Conservation (phyloP, 805 yeast species). For the Isabelozyma gotoi region DNA sequence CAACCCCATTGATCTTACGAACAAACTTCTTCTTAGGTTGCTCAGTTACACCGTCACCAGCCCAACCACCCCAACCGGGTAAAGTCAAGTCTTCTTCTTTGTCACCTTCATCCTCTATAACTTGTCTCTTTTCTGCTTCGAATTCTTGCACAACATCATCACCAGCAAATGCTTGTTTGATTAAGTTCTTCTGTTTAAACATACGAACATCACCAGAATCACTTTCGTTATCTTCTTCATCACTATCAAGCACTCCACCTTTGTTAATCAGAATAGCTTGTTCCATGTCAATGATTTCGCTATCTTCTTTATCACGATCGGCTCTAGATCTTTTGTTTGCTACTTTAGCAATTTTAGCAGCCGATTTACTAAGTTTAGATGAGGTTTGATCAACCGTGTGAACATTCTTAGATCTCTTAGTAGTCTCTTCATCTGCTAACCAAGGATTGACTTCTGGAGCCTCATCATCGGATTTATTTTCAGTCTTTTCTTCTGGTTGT, state of each 20-base stretch:
- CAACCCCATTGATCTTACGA: constrained; percentile 76
- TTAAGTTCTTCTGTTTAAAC: constrained; percentile 79
- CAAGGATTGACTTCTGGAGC: constrained; percentile 32
- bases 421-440: constrained; percentile 22
- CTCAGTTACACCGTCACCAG: constrained; percentile 53
- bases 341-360: constrained; percentile 37
- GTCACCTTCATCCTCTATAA: constrained; percentile 77
- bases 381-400: constrained; percentile 34
- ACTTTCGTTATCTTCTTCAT: constrained; percentile 26
- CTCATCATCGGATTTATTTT: constrained; percentile 11
- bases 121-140: constrained; percentile 68
- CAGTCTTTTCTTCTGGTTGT: constrained; percentile 8
- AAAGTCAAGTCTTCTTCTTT: constrained; percentile 79
- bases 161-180: constrained; percentile 94
- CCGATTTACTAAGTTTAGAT: constrained; percentile 37
- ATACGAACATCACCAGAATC: constrained; percentile 44
- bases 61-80: constrained; percentile 99
- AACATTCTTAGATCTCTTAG: constrained; percentile 31
- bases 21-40: constrained; percentile 60
- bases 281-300: constrained; percentile 46
- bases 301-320: constrained; percentile 27
- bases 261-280: constrained; percentile 33
- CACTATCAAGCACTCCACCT: constrained; percentile 18
- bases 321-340: constrained; percentile 31
- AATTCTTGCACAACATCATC: constrained; percentile 89